Base-by-base conservation (phyloP, 768 basidiomycete species). In the Phallus indusiatus region DNA sequence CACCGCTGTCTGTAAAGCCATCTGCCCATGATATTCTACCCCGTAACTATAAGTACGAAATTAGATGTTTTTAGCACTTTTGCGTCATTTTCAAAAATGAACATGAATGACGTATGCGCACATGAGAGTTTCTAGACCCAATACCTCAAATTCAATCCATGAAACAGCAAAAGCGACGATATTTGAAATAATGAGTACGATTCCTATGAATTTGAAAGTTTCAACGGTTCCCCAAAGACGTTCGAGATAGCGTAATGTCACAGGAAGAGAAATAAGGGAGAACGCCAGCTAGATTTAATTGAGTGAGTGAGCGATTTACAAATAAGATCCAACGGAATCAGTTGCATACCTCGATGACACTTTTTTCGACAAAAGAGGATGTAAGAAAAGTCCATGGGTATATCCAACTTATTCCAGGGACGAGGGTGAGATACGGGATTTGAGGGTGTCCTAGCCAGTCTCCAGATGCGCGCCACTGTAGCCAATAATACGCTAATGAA, bases 371-470 rank as follows among this genome's bases (percentile, higher is more conserved):
- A 61, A 94, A 81, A 18, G 83, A 86, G 2, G 90, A 87, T 5
- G 88, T 94, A n/a, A 93, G 73, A 64, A 98, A 79, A 2, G 92
- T 92, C 96, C 96, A 99, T 50, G 95, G 95, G 62, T 85, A 84
- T 70, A 86, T 90, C 33, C 92, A 65, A 65, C 85, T 86, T 47
- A 81, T 78, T 14, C 92, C 94, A 5, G 94, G 94, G 11, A 90
- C 77, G 60, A 94, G 75, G 6, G 86, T 83, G 66, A 95, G 76
- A 72, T 88, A 94, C 33, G 86, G 83, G n/a, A 42, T 24, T n/a
- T 33, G 17, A 46, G 46, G 55, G 7, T 56, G 55, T 28, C 72
- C 64, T 69, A 71, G 53, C 3, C 60, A 60, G 66, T 66, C 65
- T 69, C 77, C 70, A 67, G 78, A 64, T 35, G 37, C 46, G 34